A percentile compares a stretch with the other conserved stretches of the same genome.
Conservation (phyloP, 75 land plant species). For the Pinus tabuliformis region DNA sequence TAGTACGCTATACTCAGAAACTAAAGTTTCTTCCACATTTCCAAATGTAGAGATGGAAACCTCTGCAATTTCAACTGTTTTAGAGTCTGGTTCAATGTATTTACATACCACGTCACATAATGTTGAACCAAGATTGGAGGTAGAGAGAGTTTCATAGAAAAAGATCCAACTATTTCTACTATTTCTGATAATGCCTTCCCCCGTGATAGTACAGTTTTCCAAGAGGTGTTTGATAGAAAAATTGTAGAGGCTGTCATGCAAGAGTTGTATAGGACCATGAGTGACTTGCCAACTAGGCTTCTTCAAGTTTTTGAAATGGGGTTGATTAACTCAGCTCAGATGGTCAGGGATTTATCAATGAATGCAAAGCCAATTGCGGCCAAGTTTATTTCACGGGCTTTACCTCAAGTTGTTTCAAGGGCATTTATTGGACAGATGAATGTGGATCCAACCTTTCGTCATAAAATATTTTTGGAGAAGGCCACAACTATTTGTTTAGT, state of each 20-base stretch:
- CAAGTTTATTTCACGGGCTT: conserved; percentile 52
- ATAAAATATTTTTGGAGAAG: conserved; percentile 70
- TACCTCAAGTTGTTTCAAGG: conserved; percentile 73
- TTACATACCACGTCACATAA: neutral
- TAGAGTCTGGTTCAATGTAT: no score
- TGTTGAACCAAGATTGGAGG: neutral
- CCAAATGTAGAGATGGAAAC: no score
- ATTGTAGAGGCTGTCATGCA: conserved; percentile 88
- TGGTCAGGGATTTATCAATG: conserved; percentile 74
- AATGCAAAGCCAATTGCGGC: conserved; percentile 84
- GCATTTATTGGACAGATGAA: conserved; percentile 95
- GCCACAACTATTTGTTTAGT: conserved; percentile 68
- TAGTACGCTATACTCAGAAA: no score
- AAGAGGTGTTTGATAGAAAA: conserved; percentile 82
- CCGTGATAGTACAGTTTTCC: neutral
- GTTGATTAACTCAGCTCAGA: conserved; percentile 83
- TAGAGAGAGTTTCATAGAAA: neutral
- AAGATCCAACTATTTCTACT: neutral
- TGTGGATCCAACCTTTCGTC: conserved; percentile 87
- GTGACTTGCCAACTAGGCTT: conserved; percentile 89
- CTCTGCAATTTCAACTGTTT: no score
- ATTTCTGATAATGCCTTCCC: neutral
- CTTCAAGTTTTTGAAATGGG: conserved; percentile 97
- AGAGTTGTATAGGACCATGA: conserved; percentile 89
- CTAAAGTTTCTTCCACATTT: no score